Percentiles rank a stretch among this genome's conserved stretches.
phyloP scores from a whole-genome alignment of 495 filamentous ascomycete genomes.

The Trypethelium eluteriae region DNA sequence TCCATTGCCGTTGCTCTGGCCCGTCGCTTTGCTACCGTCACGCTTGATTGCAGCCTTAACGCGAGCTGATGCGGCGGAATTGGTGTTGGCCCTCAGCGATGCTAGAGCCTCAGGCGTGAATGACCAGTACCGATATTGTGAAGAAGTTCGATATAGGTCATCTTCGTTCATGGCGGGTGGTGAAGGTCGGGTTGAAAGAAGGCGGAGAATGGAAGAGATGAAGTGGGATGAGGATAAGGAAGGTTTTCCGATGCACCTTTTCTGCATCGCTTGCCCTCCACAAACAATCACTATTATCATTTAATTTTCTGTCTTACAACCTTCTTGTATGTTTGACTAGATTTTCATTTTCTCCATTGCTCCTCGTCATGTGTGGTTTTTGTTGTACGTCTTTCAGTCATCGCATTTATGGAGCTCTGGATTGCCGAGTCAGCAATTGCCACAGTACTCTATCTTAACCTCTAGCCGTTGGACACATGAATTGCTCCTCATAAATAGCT shows the following conservation, averaged over 20 bases:
- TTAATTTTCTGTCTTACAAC: no score
- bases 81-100: constrained; percentile 64
- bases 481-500: no score
- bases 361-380: no score
- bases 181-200: background rate
- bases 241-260: background rate
- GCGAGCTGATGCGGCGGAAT: constrained; percentile 60
- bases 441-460: no score
- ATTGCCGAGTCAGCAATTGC: no score
- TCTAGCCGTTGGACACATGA: no score
- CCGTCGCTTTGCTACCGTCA: constrained; percentile 30
- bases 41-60: constrained; percentile 57
- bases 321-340: no score
- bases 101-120: constrained; percentile 67
- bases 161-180: constrained; percentile 60
- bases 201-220: background rate
- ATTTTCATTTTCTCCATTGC: no score
- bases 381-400: no score
- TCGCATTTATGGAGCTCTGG: no score
- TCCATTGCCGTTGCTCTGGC: constrained; percentile 17
- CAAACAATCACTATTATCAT: no score
- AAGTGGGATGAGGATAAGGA: background rate
- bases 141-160: constrained; percentile 80
- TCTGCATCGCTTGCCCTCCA: no score
- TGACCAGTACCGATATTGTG: constrained; percentile 89